Conservation (phyloP, 345 rosid species). For the Draba incana region DNA sequence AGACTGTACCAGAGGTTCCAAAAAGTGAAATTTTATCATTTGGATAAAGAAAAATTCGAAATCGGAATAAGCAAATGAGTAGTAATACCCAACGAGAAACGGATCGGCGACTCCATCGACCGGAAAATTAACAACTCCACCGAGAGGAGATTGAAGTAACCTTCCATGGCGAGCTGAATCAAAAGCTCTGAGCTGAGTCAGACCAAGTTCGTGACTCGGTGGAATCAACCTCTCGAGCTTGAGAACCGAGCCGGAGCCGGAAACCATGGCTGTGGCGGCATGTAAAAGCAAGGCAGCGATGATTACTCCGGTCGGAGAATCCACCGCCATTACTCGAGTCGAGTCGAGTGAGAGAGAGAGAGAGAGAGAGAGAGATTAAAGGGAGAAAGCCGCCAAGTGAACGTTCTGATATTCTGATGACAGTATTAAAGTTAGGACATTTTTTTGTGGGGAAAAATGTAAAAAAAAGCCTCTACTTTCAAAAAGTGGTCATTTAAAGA, state of each 20-base stretch:
- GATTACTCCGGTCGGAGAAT: slow-evolving; percentile 40
- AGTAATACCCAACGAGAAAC: slow-evolving; percentile 80
- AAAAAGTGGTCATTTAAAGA: too few species aligned
- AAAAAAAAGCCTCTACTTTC: too few species aligned
- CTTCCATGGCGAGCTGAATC: slow-evolving; percentile 82
- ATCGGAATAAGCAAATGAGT: slow-evolving; percentile 17
- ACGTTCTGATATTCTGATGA: slow-evolving; percentile 44
- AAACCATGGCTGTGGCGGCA: slow-evolving; percentile 37
- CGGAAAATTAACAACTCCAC: slow-evolving; percentile 74
- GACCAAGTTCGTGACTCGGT: slow-evolving; percentile 48
- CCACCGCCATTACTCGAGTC: slow-evolving; percentile 42
- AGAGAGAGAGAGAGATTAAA: background rate
- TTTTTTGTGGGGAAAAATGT: background rate
- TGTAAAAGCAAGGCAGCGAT: slow-evolving; percentile 33
- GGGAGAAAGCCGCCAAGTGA: slow-evolving; percentile 38
- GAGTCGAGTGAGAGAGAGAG: slow-evolving; percentile 18
- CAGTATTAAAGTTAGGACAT: slow-evolving; percentile 27
- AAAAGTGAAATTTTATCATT: background rate
- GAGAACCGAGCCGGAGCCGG: slow-evolving; percentile 58
- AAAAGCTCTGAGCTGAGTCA: slow-evolving; percentile 65
- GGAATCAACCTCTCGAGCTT: slow-evolving; percentile 67
- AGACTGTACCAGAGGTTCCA: background rate
- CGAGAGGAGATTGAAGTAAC: slow-evolving; percentile 62
- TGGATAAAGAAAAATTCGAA: slow-evolving; percentile 25
- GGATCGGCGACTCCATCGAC: slow-evolving; percentile 89